Evolutionary conservation across 2,329 filamentous ascomycete species (phyloP), one percentile per base, ranked within the genome.

Genomic region (Ascochyta pisi): DNA sequence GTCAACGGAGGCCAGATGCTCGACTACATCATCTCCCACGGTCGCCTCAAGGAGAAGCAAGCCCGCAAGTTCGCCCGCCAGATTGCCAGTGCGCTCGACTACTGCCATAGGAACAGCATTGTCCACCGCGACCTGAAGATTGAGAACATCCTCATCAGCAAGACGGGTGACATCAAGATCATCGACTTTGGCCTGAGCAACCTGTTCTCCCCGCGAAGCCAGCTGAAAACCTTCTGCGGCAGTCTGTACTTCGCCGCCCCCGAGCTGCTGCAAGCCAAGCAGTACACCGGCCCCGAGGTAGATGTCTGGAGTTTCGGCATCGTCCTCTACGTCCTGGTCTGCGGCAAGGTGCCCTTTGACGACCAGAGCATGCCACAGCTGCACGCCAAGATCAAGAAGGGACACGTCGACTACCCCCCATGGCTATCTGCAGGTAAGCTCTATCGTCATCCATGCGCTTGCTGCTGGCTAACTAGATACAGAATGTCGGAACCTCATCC

Each of bases 261-360:
- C 0, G 95, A 99, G 74, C 81, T 99, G 46, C 82, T 99, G 43
- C 94, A 98, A 74, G 95, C 95, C 33, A 89, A 91, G 70, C 91
- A 93, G 54, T 99, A 99, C 72, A 96, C 91, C 1, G 95, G 95
- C 0, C 95, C 95, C 0, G 95, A 99, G 73, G 95, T 99, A 26
- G 95, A 99, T 71, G 86, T 98, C 1, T 99, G 95, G 95, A 98
- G 95, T 79, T 98, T 98, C 77, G 95, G 95, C 22, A 97, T 99
- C 66, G 95, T 99, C 12, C 84, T 99, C 13, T 99, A 98, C 69
- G 95, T 99, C 54, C 79, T 99, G 59, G 95, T 98, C 4, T 98
- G 95, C 73, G 95, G 95, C 48, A 98, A 98, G 76, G 95, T 99
- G 3, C 95, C 95, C 0, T 99, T 99, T 70, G 95, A 99, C 73